A percentile compares a stretch with the other conserved stretches of the same genome.
Conservation (phyloP, 163 green algal species). For the Scenedesmus sp. region DNA sequence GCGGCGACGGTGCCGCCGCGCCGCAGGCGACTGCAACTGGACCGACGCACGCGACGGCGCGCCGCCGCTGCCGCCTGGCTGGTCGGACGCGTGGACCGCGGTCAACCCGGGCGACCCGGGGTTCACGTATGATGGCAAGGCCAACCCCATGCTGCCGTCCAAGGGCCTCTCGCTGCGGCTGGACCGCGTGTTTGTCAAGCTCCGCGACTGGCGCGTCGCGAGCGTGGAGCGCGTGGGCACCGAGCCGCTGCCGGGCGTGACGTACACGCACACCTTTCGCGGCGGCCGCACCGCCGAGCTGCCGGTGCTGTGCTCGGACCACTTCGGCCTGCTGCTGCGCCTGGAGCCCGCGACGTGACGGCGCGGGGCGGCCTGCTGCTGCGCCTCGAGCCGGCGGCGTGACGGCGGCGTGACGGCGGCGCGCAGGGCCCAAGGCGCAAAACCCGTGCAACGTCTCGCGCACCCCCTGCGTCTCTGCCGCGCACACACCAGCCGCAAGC, state of each 20-base stretch:
- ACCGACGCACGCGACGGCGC: constrained; percentile 49
- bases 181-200: constrained; percentile 36
- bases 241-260: constrained; percentile 41
- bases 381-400: too few species aligned
- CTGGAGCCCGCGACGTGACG: constrained; percentile 15
- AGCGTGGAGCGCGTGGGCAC: constrained; percentile 49
- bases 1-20: too few species aligned
- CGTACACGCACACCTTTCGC: constrained; percentile 22
- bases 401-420: too few species aligned
- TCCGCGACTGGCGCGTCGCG: constrained; percentile 31
- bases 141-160: constrained; percentile 56
- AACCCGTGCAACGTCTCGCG: too few species aligned
- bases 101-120: constrained; percentile 32
- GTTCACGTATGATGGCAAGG: constrained; percentile 46
- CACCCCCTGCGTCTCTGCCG: too few species aligned
- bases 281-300: constrained; percentile 31
- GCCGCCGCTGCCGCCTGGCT: constrained; percentile 32
- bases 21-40: constrained; percentile 62
- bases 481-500: too few species aligned
- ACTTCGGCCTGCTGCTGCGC: constrained; percentile 34
- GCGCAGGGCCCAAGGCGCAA: too few species aligned
- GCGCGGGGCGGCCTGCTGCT: too few species aligned
- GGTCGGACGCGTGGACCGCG: constrained; percentile 51
- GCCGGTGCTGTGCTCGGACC: constrained; percentile 35
- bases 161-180: constrained; percentile 25